Conservation (phyloP, 495 filamentous ascomycete species). For the Entonaema liquescens region DNA sequence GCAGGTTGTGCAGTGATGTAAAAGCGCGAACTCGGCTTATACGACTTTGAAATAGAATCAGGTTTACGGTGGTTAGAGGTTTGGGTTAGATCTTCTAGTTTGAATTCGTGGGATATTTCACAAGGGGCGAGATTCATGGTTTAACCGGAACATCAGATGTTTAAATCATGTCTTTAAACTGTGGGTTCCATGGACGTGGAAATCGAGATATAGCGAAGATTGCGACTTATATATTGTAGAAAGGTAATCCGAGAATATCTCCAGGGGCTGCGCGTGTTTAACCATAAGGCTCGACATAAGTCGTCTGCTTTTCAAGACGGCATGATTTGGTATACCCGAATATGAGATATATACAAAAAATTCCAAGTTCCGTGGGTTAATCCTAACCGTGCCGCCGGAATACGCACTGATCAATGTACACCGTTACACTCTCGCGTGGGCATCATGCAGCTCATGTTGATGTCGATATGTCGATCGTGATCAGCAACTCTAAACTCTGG, state of each 20-base stretch:
- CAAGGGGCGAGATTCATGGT: not conserved
- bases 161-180: not conserved
- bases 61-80: not conserved
- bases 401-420: slow-evolving; percentile 28
- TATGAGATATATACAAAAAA: slow-evolving; percentile 9
- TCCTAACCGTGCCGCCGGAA: not conserved
- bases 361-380: not conserved
- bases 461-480: slow-evolving; percentile 32
- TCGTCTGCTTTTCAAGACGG: not conserved
- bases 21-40: not conserved
- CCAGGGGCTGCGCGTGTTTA: not conserved
- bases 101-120: not conserved
- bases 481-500: slow-evolving; percentile 39
- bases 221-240: not conserved
- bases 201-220: not conserved
- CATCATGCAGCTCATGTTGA: slow-evolving; percentile 18
- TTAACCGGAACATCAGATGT: not conserved
- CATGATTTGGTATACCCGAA: not conserved
- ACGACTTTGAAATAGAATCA: not conserved
- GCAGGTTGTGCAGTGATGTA: not conserved
- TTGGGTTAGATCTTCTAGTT: not conserved
- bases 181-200: not conserved
- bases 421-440: slow-evolving; percentile 15
- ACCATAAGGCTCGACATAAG: not conserved
- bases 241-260: not conserved